Evolutionary conservation across 1,139 yeast species (phyloP), one percentile per base, ranked within the genome.

Genomic region (Pichia sp.): DNA sequence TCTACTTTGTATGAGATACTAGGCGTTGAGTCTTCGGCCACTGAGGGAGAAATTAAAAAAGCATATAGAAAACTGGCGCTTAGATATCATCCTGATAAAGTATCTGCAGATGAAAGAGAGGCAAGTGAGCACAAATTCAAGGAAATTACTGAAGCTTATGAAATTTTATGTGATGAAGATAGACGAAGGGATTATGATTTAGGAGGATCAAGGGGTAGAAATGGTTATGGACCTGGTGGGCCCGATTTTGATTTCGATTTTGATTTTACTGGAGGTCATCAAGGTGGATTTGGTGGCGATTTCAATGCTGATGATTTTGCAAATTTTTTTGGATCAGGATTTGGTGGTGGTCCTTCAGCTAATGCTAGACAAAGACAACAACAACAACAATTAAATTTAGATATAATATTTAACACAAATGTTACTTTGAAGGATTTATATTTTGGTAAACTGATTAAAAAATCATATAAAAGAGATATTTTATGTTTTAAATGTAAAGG

Each of bases 51-150:
- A 68, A 85, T 92, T 66, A 89, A 88, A 70, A 89, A 88, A 69
- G 96, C 97, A 25, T 92, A 92, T 73, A 83, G 97, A 73, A 83
- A 86, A 61, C 76, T 86, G 39, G 98, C 98, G 18, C 78, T 92
- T 62, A 86, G 85, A 65, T 86, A 82, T 70, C 98, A 92, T 68
- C 98, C 98, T 51, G 98, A 92, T 71, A 92, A 92, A 75, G 84
- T 83, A 60, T 76, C 83, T 45, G 73, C 75, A 49, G 66, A 63
- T 8, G 60, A 54, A 33, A 58, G 66, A 36, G 85, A 86, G 49
- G 90, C 83, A 61, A 96, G 96, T 33, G 95, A 95, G 52, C 96
- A 88, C 64, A 88, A 86, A 70, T 90, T 90, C 70, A 90, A 90
- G 71, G 96, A 88, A 66, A 78, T 88, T 56, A 83, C 92, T n/a